Conservation (phyloP, 176 grass and related monocot species). For the Tillandsia fasciculata region DNA sequence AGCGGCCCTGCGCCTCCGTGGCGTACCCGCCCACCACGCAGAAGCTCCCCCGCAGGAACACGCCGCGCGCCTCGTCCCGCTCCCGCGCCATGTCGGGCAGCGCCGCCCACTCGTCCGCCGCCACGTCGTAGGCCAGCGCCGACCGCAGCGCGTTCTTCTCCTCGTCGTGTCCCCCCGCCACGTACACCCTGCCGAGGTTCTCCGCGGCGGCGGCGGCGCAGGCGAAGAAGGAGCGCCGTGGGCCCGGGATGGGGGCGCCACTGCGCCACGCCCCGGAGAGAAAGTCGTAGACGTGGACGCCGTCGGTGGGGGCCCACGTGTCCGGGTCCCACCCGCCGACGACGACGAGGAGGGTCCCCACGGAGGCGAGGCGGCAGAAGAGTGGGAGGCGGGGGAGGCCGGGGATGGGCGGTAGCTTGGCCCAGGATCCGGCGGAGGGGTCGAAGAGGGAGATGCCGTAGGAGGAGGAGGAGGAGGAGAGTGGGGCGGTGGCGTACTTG, state of each 20-base stretch:
- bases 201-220: slow-evolving; percentile 29
- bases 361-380: slow-evolving; percentile 65
- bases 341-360: slow-evolving; percentile 45
- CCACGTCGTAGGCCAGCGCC: slow-evolving; percentile 57
- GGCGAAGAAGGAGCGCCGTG: slow-evolving; percentile 65
- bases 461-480: slow-evolving; percentile 3
- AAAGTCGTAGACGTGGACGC: slow-evolving; percentile 70
- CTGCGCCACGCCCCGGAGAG: slow-evolving; percentile 36
- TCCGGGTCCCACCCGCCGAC: slow-evolving; percentile 77
- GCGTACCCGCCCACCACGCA: slow-evolving; percentile 70
- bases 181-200: slow-evolving; percentile 24
- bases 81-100: slow-evolving; percentile 71
- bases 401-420: slow-evolving; percentile 29
- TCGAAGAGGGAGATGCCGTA: slow-evolving; percentile 54
- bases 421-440: slow-evolving; percentile 32
- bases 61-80: slow-evolving; percentile 73
- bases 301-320: slow-evolving; percentile 63
- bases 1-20: slow-evolving; percentile 63
- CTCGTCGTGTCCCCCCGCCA: slow-evolving; percentile 87
- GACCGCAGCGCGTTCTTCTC: slow-evolving; percentile 87
- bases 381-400: slow-evolving; percentile 36
- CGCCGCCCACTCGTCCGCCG: slow-evolving; percentile 33
- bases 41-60: slow-evolving; percentile 46
- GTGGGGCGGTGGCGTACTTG: neutral
- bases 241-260: slow-evolving; percentile 46